phyloP scores from a whole-genome alignment of 176 grass and related monocot genomes.

The Cenchrus fungigraminus region DNA sequence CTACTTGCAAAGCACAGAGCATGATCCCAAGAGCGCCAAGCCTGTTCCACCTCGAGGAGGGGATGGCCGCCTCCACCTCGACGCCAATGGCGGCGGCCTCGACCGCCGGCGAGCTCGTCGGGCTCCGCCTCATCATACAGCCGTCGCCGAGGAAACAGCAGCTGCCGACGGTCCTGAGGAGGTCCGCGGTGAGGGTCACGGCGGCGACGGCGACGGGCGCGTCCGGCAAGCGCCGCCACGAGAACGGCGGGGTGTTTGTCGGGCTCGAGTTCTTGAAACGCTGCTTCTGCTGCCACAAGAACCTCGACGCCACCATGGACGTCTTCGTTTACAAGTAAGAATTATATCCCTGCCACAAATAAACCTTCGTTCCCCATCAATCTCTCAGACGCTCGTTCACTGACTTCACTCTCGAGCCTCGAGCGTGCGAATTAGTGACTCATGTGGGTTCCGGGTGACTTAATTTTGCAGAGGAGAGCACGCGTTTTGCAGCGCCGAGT shows the following conservation, averaged over 20 bases:
- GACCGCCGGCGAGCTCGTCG: constrained; percentile 44
- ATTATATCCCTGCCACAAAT: too few species aligned
- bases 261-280: constrained; percentile 59
- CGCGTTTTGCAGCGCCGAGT: constrained; percentile 63
- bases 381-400: background rate
- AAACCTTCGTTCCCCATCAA: too few species aligned
- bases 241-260: background rate
- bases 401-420: background rate
- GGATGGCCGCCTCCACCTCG: background rate
- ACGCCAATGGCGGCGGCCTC: background rate
- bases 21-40: constrained; percentile 44
- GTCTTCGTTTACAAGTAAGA: constrained; percentile 82
- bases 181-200: constrained; percentile 31
- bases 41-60: constrained; percentile 48
- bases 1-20: background rate
- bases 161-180: constrained; percentile 42
- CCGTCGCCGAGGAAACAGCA: constrained; percentile 21
- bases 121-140: constrained; percentile 73
- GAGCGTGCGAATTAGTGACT: background rate
- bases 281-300: constrained; percentile 69
- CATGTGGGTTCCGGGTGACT: background rate
- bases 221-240: background rate
- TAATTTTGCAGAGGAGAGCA: constrained; percentile 62
- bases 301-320: constrained; percentile 62
- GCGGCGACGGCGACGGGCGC: background rate